Base-by-base conservation (phyloP, 1,139 yeast species). In the Arxiozyma slooffiae region DNA sequence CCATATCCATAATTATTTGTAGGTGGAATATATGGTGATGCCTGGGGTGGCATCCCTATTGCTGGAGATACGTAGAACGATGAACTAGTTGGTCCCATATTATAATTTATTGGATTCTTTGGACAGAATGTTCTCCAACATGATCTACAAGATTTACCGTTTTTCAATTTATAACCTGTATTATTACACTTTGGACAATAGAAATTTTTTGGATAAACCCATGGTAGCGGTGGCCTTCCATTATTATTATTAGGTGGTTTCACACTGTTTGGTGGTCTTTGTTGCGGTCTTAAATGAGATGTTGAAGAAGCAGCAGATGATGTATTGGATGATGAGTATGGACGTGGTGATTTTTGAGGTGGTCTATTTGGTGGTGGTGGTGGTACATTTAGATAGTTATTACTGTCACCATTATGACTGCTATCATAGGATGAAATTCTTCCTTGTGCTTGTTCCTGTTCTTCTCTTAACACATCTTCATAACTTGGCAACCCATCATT, bases 51-150 rank as follows among this genome's bases (percentile, higher is more conserved):
- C 39, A 42, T 23, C 21, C 43, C 43, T 20, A 40, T 42, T 4
- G 36, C 11, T 11, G 45, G 45, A 14, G 45, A 23, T 11, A 42
- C 38, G 16, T 24, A 42, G 9, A 42, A 17, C 14, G 45, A 42
- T 7, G 45, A 34, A 14, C 36, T 30, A 14, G 53, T 44, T 17
- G 53, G 49, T 24, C 51, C 50, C 39, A 53, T 51, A 50, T 47
- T 51, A 30, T 52, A 43, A 74, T 61, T 48, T 7, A 52, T 50
- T 30, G 44, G 51, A 43, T 61, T 61, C n/a, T 51, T 49, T 2
- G 78, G 80, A 2, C 81, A 82, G 65, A 83, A 88, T 50, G 67
- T 59, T 34, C 74, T 78, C 81, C 88, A 87, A 66, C 96, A 88
- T 52, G 76, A 77, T 61, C 79, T 77, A 64, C 96, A 88, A 4